phyloP scores from a whole-genome alignment of 176 grass and related monocot genomes.

The Aegilops speltoides region DNA sequence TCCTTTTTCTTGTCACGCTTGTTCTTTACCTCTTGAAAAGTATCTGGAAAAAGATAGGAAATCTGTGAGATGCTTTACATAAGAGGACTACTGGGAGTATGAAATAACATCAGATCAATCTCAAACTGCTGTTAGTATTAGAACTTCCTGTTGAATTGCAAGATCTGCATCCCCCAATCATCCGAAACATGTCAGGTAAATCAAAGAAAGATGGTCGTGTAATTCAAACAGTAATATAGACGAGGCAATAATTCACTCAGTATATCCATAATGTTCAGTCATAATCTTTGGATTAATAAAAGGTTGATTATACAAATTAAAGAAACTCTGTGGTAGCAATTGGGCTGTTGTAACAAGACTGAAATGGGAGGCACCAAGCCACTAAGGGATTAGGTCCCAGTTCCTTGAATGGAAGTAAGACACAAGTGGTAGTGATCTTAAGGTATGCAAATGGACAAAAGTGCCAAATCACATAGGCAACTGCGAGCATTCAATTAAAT shows the following conservation, averaged over 20 bases:
- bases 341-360: not conserved
- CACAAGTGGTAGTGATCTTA: too few relatives aligned
- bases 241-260: not conserved
- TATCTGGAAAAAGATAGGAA: constrained; percentile 51
- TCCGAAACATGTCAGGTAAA: not conserved
- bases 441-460: not conserved
- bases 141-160: not conserved
- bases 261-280: not conserved
- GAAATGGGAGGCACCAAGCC: not conserved
- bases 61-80: constrained; percentile 25
- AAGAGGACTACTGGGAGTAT: not conserved
- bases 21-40: constrained; percentile 84
- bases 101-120: not conserved
- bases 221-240: constrained; percentile 31
- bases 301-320: not conserved
- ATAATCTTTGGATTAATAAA: not conserved
- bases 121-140: not conserved
- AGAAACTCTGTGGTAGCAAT: not conserved
- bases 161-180: constrained; percentile 6
- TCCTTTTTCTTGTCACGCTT: constrained; percentile 90
- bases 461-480: constrained; percentile 4
- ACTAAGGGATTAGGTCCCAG: not conserved
- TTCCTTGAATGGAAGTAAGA: constrained; percentile 21
- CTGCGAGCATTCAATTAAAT: not conserved
- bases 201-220: not conserved